Conservation (phyloP, 306 rosid species). For the Vigna reflexopilosa region DNA sequence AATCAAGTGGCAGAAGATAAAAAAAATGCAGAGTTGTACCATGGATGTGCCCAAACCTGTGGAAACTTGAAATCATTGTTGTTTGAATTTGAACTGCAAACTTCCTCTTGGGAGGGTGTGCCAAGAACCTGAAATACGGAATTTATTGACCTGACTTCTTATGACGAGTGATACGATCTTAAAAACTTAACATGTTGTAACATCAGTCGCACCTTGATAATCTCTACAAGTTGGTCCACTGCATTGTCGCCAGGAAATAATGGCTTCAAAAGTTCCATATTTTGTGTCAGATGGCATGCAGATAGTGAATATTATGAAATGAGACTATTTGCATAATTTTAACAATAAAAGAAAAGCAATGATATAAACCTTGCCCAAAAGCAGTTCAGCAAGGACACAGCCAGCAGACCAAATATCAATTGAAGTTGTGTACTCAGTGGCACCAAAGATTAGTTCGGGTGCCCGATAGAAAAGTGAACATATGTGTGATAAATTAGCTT, state of each 20-base stretch:
- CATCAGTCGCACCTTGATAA: slow-evolving; percentile 66
- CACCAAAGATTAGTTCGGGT: slow-evolving; percentile 71
- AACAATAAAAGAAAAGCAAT: slow-evolving; percentile 12
- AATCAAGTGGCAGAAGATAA: background rate
- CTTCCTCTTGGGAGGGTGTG: slow-evolving; percentile 85
- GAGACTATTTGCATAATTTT: slow-evolving; percentile 24
- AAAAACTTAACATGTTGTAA: slow-evolving; percentile 9
- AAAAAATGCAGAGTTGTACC: slow-evolving; percentile 69
- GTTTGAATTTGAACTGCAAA: slow-evolving; percentile 80
- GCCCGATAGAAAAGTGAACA: slow-evolving; percentile 87
- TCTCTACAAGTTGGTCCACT: slow-evolving; percentile 88
- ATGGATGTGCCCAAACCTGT: slow-evolving; percentile 50
- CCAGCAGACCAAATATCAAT: slow-evolving; percentile 54
- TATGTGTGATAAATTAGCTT: slow-evolving; percentile 78
- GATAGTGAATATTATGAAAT: background rate
- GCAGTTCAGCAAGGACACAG: slow-evolving; percentile 51
- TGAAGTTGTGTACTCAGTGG: slow-evolving; percentile 49
- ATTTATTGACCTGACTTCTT: slow-evolving; percentile 21
- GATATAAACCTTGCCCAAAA: slow-evolving; percentile 48
- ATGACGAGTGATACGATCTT: slow-evolving; percentile 16
- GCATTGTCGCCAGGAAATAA: slow-evolving; percentile 86
- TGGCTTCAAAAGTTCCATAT: slow-evolving; percentile 59
- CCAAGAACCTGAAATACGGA: slow-evolving; percentile 73
- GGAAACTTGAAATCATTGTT: slow-evolving; percentile 77
- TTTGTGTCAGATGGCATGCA: slow-evolving; percentile 29